phyloP scores from a whole-genome alignment of 495 filamentous ascomycete species.

The Opeltia flavorubescens region DNA sequence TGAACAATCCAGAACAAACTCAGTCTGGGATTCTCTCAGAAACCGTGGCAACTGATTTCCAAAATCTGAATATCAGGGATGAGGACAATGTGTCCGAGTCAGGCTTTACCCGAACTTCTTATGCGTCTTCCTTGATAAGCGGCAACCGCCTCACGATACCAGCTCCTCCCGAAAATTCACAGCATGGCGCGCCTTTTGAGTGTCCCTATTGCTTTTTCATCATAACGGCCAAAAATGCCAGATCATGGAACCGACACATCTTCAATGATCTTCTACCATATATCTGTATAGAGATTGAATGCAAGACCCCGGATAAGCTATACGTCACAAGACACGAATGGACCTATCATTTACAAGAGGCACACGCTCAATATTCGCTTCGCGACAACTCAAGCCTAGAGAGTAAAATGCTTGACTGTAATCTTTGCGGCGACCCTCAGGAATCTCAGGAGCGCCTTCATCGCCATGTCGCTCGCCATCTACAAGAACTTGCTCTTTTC shows the following conservation, averaged over 20 bases:
- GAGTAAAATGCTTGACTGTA: not conserved
- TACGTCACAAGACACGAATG: slow-evolving; percentile 15
- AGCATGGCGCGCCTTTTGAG: slow-evolving; percentile 5
- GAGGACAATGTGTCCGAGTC: slow-evolving; percentile 1
- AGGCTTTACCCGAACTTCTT: slow-evolving; percentile 6
- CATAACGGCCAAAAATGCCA: not conserved
- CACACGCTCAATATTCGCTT: not conserved
- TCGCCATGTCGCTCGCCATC: slow-evolving; percentile 12
- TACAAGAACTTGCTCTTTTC: slow-evolving; percentile 16
- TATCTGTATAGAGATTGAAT: slow-evolving; percentile 9
- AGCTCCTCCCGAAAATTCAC: slow-evolving; percentile 2
- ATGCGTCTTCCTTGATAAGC: slow-evolving; percentile 4
- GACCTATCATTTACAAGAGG: slow-evolving; percentile 2
- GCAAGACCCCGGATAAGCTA: slow-evolving; percentile 6
- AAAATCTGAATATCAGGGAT: slow-evolving; percentile 1
- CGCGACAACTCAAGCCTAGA: not conserved
- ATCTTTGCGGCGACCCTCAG: not conserved
- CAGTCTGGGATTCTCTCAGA: not conserved
- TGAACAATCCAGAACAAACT: not conserved
- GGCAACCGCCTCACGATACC: slow-evolving; percentile 7
- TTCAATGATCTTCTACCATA: slow-evolving; percentile 16
- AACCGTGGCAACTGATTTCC: slow-evolving; percentile 4
- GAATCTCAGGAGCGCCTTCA: not conserved
- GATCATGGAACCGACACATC: slow-evolving; percentile 10
- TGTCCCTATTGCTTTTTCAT: slow-evolving; percentile 11